These are phyloP conservation scores for Fusarium clavum DNA, from an alignment of 2,329 filamentous ascomycete species.

Conservation along the genomic window DNA sequence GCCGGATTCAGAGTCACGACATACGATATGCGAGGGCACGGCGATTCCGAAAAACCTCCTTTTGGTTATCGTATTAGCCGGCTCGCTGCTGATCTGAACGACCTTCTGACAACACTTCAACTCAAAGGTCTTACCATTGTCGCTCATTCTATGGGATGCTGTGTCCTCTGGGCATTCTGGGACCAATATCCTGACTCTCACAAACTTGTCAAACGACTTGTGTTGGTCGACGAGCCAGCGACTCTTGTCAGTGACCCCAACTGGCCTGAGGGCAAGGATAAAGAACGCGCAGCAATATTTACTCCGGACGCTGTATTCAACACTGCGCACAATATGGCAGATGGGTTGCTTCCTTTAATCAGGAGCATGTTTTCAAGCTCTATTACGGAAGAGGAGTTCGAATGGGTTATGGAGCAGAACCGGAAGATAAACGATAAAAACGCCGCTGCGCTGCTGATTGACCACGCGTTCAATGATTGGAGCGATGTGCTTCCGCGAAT, in stretches of 20 bases:
- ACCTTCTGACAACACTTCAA: neutral
- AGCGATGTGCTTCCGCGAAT: neutral
- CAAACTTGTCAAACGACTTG: neutral
- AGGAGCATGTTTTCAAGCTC: neutral
- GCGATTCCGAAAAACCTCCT: neutral
- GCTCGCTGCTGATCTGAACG: neutral
- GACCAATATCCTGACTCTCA: neutral
- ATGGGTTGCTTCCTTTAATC: neutral
- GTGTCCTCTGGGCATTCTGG: slow-evolving; percentile 3
- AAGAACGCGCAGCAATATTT: neutral
- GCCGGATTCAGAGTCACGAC: neutral
- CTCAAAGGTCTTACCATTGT: neutral
- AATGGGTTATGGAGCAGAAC: neutral
- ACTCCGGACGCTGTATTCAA: neutral
- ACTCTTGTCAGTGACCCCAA: neutral
- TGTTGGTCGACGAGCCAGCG: slow-evolving; percentile 1
- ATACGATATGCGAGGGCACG: slow-evolving; percentile 5
- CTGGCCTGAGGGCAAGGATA: neutral
- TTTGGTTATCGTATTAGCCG: neutral
- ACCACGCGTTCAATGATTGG: neutral
- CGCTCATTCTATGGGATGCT: slow-evolving; percentile 4
- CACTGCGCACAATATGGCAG: neutral
- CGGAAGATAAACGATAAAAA: neutral
- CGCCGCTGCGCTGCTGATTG: neutral
- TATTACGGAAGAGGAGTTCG: neutral